Base-by-base conservation (phyloP, 1,139 yeast species). In the Sugiyamaella sp. region DNA sequence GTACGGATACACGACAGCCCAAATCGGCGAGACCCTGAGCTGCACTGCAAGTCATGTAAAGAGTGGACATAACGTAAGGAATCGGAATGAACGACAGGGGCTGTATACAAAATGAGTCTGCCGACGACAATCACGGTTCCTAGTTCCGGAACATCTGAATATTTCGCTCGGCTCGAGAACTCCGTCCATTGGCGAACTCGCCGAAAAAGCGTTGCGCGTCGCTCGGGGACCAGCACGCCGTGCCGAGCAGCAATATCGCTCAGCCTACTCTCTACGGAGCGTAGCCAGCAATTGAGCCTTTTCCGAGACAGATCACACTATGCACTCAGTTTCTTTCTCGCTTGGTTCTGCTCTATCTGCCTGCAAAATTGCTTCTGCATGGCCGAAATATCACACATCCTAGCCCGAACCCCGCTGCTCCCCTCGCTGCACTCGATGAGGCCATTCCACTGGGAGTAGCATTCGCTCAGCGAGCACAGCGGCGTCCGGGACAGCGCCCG, bases 71-170 rank as follows among this genome's bases (percentile, higher is more conserved):
- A 29, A 6, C n/a, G 35, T 29, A 29, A 29, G 14, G 14, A 12
- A 29, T 29, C 35, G 35, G 35, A 29, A 29, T 29, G 35, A 29
- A 29, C 35, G 35, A 8, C 35, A 29, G 35, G 35, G 35, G n/a
- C 35, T 10, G 8, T 6, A 8, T 29, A 29, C 35, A 29, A 29
- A 29, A 8, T 12, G 35, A 29, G 35, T 10, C 14, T 12, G 4
- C n/a, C n/a, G 35, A 29, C 4, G 14, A 29, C 14, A 29, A 8
- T 12, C 35, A 29, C n/a, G n/a, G n/a, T n/a, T n/a, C n/a, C n/a
- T n/a, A n/a, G n/a, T n/a, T n/a, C n/a, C n/a, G n/a, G n/a, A 29
- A 12, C 35, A 8, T 29, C 14, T 4, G 14, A 29, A 8, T 8
- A 10, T 29, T 29, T 12, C 35, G 4, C 35, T 29, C 35, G 35